Base-by-base conservation (phyloP, 768 basidiomycete genomes). In the Kondoa malvinella region DNA sequence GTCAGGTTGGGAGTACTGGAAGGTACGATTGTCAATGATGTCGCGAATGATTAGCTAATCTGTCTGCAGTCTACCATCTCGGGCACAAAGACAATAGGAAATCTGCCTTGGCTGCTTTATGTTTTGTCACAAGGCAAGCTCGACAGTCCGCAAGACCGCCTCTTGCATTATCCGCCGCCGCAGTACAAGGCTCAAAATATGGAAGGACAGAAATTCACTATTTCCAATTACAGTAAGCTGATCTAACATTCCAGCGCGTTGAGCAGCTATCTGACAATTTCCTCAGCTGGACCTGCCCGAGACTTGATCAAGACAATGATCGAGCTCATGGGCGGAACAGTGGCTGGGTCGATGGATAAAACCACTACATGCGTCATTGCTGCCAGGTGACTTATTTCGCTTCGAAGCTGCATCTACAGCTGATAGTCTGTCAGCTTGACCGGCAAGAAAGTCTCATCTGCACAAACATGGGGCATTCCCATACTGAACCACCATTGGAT, bases 401-500 rank as follows among this genome's bases (percentile, higher is more conserved):
- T 32, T 66, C 56, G 21, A 26, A 21, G 12, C 57, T 4, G 3
- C 4, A 12, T 15, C 2, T 1, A 17, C 32, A 17, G n/a, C n/a
- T 62, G 69, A 76, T 74, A 14, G 65, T 66, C 0, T 74, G 74
- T 2, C 76, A 73, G 71, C 26, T 71, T 71, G 58, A 61, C 56
- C 26, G 82, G 81, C 50, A 77, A 78, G 1, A 95, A 95, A 77
- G 85, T 87, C 0, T 77, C 78, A 4, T 87, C 87, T 73, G 89
- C 90, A 0, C 79, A 80, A 4, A 79, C 83, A 0, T 94, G 92
- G 92, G 83, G 83, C 0, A 87, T 92, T 69, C 86, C 89, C 0
- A 80, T 92, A 67, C 86, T 92, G 14, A 94, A 91, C 72, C 92
- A 96, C 72, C 81, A 82, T 0, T 95, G 90, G 89, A 80, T 95